Evolutionary conservation across 2,329 filamentous ascomycete genomes (phyloP).

Genomic region (Apiospora pterosperma): DNA sequence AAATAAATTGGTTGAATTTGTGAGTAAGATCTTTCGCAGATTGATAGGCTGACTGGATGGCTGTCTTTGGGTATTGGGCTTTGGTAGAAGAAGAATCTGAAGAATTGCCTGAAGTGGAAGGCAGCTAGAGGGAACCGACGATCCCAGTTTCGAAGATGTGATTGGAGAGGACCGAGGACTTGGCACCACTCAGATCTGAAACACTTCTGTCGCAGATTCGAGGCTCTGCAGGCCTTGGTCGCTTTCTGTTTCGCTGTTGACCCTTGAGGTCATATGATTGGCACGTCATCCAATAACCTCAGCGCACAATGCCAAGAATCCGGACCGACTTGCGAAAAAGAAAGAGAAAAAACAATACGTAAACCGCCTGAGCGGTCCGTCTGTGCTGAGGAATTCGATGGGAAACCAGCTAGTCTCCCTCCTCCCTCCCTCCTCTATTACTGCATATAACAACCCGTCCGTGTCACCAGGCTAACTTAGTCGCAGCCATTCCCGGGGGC

Average conservation of each 20-base stretch:
- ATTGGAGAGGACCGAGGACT: not conserved
- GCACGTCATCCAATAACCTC: not conserved
- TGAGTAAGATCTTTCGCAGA: not conserved
- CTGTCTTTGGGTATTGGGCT: no score
- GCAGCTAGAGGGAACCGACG: not conserved
- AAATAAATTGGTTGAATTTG: not conserved
- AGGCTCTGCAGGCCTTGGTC: not conserved
- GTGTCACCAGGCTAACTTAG: not conserved
- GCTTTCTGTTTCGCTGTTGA: not conserved
- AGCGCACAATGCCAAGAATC: not conserved
- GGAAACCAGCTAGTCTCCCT: not conserved
- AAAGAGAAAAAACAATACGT: no score
- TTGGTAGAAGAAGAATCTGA: not conserved
- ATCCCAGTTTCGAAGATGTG: not conserved
- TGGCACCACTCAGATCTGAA: slow-evolving; percentile 1
- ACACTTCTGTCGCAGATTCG: not conserved
- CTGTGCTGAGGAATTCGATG: not conserved
- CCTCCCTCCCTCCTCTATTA: not conserved
- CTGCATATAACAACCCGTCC: not conserved
- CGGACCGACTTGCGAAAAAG: not conserved
- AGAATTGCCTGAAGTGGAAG: not conserved
- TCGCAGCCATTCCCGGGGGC: not conserved
- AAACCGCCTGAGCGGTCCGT: not conserved
- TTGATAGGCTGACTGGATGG: not conserved
- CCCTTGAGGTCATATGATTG: not conserved